These are phyloP conservation scores for Agaricus subrufescens DNA, from an alignment of 768 basidiomycete genomes.

Conservation along the genomic window DNA sequence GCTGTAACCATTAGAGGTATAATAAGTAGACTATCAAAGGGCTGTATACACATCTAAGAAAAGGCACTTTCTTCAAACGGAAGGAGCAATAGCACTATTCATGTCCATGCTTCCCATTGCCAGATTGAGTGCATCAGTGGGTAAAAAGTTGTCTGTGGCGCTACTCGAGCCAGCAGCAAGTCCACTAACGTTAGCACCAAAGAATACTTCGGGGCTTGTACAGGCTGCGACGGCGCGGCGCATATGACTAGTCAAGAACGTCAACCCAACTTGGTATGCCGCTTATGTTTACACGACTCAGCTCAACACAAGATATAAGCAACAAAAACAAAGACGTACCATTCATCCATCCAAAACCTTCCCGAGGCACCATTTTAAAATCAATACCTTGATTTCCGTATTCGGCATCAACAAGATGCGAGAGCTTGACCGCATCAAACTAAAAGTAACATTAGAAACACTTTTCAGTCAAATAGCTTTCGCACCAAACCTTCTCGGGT, in stretches of 20 bases:
- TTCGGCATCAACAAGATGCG: conserved; percentile 95
- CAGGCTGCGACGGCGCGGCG: conserved; percentile 93
- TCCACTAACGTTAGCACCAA: conserved; percentile 44
- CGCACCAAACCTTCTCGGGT: conserved; percentile 78
- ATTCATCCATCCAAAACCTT: conserved; percentile 99
- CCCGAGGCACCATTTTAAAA: conserved; percentile 95
- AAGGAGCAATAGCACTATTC: conserved; percentile 2
- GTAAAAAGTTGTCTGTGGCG: conserved; percentile 31
- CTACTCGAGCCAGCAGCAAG: conserved; percentile 26
- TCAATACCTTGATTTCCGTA: conserved; percentile 96
- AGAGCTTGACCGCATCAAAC: conserved; percentile 96
- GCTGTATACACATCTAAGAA: background rate
- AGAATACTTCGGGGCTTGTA: conserved; percentile 90
- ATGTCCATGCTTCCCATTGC: conserved; percentile 56
- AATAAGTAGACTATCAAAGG: background rate
- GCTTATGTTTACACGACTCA: conserved; percentile 38
- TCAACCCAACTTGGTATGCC: conserved; percentile 94
- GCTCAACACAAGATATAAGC: background rate
- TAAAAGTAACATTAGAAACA: conserved; percentile 20
- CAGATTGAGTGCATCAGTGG: conserved; percentile 54
- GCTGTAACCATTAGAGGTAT: background rate
- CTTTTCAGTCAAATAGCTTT: background rate
- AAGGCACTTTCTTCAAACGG: background rate
- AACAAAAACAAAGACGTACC: conserved; percentile 38
- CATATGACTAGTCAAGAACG: conserved; percentile 92